Base-by-base conservation (phyloP, 441 rosid species). In the Erodium chrysanthum region DNA sequence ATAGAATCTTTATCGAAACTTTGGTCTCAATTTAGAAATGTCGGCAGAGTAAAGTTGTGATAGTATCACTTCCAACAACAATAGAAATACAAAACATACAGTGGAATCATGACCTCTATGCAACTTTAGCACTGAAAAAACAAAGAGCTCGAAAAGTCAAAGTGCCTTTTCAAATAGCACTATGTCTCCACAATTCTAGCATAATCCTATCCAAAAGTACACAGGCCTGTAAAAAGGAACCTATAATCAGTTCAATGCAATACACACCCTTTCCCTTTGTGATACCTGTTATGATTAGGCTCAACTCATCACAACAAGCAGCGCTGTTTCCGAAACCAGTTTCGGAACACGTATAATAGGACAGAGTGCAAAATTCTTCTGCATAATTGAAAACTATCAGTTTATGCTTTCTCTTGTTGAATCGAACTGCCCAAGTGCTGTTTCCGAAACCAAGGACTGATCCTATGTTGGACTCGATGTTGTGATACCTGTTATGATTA, bases 171-270 rank as follows among this genome's bases (percentile, higher is more conserved):
- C 68, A 18, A 40, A 35, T 66, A 64, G 64, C 72, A 31, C 58
- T 63, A 23, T 69, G 78, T 76, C 79, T 70, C 81, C 66, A 56
- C 71, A 67, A 69, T 69, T 73, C 78, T 29, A 75, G 76, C 81
- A 79, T 20, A 66, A 66, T 29, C 33, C 62, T 65, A 29, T 33
- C 65, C 27, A 18, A 66, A 73, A 73, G 54, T 42, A 33, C 52
- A 64, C 59, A 58, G 46, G 15, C 12, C 44, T 70, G 10, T 54
- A 23, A 68, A 70, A 52, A 29, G 73, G 68, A 17, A 54, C 25
- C 37, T 68, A 54, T 63, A 64, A 56, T 46, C 67, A 62, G 23
- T 63, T 7, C 25, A 18, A 54, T 54, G 18, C 25, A 18, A 17
- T 20, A 17, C 2, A 54, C 11, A 54, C 11, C 23, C 22, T 54